Percentiles rank a stretch among this genome's conserved stretches.
Conservation (phyloP, 345 rosid genomes). For the Citrus hindsii region DNA sequence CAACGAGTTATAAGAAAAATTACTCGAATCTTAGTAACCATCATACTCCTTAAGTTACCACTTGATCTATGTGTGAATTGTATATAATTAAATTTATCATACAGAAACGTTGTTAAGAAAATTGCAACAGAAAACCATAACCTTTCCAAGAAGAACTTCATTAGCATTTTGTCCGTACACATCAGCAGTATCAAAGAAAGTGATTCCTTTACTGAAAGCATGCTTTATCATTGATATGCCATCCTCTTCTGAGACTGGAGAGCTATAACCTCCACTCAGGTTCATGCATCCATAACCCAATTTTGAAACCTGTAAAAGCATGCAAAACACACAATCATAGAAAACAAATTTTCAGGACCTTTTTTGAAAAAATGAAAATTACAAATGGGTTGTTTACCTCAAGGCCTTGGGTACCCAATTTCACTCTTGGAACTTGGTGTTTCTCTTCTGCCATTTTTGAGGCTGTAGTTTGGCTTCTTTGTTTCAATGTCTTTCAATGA, state of each 20-base stretch:
- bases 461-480: neutral
- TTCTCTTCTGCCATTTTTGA: conserved; percentile 13
- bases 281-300: conserved; percentile 51
- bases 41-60: neutral
- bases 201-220: conserved; percentile 46
- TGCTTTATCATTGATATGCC: conserved; percentile 34
- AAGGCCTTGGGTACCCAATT: conserved; percentile 42
- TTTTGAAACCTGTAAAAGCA: conserved; percentile 33
- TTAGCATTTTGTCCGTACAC: conserved; percentile 27
- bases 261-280: conserved; percentile 35
- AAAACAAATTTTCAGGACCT: too few species aligned
- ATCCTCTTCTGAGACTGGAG: conserved; percentile 41
- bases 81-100: too few species aligned
- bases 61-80: neutral
- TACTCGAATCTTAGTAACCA: neutral
- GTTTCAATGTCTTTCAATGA: neutral
- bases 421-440: conserved; percentile 30
- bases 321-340: too few species aligned
- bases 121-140: too few species aligned
- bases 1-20: neutral
- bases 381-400: conserved; percentile 23
- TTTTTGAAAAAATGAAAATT: neutral
- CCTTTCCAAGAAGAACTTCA: conserved; percentile 5
- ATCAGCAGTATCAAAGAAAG: conserved; percentile 39
- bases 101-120: too few species aligned